Base-by-base conservation (phyloP, 1,139 yeast species). In the Scheffersomyces parashehatae region DNA sequence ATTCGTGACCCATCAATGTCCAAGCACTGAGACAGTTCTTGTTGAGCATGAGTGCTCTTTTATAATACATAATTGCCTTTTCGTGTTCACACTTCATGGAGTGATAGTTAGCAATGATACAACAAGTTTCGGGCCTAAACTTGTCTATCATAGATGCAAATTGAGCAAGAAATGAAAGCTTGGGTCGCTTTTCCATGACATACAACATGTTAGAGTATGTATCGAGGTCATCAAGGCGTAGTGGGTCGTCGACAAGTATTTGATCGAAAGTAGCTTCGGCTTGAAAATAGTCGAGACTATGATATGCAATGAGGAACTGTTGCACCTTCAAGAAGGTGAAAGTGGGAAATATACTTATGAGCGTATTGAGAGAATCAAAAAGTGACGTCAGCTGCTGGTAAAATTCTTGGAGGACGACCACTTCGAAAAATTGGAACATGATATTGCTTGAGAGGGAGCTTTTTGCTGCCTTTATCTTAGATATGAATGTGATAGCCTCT, bases 1-100 rank as follows among this genome's bases (percentile, higher is more conserved):
- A 95, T 65, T 95, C 99, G 65, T 95, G 99, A 10, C 99, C 99
- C 97, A 95, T 91, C 46, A 95, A 73, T 0, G 98, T 93, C 98
- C 99, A 95, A 0, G 99, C 98, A 54, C 91, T 83, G 14, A 91
- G 71, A 55, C 95, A 89, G 53, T 82, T 81, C 46, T 88, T 82
- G 61, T 90, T 87, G 44, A 93, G 71, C 0, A 89, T 81, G 35
- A 95, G 69, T 0, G 99, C 99, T 43, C 98, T 75, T 56, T 90
- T 86, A 59, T 91, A 95, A 65, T 90, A 90, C 81, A 86, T 82
- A 46, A 95, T 89, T 0, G 99, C 96, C 64, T 88, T 88, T 60
- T 91, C 97, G 62, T 93, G 99, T 56, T 93, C 97, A 44, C 91
- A 88, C 54, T 87, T 85, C 65, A 95, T 78, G 37, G 97, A 88